Conservation (phyloP, 129 eudicot genomes). For the Helichrysum umbraculigerum region DNA sequence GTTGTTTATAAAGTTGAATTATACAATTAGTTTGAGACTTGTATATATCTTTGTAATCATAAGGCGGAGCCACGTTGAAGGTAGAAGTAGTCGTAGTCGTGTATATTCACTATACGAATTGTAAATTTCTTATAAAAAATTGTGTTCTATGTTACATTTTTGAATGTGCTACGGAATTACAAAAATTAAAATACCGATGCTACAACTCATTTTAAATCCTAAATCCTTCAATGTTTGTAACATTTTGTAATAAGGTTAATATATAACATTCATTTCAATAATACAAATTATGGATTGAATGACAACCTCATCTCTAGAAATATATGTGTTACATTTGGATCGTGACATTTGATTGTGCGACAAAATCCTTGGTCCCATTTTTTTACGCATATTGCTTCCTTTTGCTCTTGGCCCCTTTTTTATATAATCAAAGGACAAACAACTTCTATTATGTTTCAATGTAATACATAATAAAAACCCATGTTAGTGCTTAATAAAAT, state of each 20-base stretch:
- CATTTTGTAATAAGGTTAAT: neutral
- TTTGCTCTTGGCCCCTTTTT: constrained; percentile 37
- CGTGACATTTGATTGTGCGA: constrained; percentile 38
- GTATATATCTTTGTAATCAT: too few relatives aligned
- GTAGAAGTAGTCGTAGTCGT: too few relatives aligned
- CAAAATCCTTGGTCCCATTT: constrained; percentile 40
- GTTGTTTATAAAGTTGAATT: too few relatives aligned
- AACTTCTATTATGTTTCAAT: constrained; percentile 14
- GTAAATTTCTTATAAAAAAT: too few relatives aligned
- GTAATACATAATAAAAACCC: neutral
- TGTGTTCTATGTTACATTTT: too few relatives aligned
- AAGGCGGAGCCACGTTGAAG: too few relatives aligned
- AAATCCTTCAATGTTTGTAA: too few relatives aligned
- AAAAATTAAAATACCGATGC: too few relatives aligned
- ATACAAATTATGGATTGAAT: constrained; percentile 15
- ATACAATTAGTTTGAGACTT: too few relatives aligned
- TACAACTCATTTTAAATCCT: too few relatives aligned
- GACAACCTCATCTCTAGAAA: constrained; percentile 42
- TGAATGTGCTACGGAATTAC: too few relatives aligned
- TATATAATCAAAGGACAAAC: constrained; percentile 27
- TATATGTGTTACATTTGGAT: constrained; percentile 38
- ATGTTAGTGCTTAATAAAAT: neutral
- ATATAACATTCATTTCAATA: neutral
- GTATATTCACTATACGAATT: too few relatives aligned
- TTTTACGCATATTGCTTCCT: constrained; percentile 38